Conservation (phyloP, 2,329 filamentous ascomycete species). For the Nakataea oryzae region DNA sequence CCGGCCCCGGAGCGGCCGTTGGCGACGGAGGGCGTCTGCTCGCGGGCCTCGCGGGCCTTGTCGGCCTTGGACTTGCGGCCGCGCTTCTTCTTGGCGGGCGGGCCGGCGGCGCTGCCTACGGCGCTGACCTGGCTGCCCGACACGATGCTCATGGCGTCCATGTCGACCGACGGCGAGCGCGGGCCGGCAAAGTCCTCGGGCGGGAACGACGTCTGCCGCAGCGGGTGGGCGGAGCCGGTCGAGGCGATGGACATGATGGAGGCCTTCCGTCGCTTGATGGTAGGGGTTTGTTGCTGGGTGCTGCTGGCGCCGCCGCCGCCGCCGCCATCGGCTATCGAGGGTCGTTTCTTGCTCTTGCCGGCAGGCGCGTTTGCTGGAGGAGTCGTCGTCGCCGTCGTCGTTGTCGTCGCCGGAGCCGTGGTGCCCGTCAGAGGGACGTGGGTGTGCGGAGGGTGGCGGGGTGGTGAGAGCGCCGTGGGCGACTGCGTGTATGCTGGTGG, state of each 20-base stretch:
- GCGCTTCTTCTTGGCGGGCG: slow-evolving; percentile 46
- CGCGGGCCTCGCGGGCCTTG: slow-evolving; percentile 34
- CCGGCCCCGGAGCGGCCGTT: slow-evolving; percentile 19
- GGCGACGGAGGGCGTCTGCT: slow-evolving; percentile 24
- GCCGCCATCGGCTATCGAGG: neutral
- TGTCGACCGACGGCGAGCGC: slow-evolving; percentile 57
- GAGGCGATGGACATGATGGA: slow-evolving; percentile 50
- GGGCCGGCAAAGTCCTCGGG: slow-evolving; percentile 43
- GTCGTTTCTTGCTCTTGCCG: slow-evolving; percentile 44
- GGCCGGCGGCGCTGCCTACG: slow-evolving; percentile 17
- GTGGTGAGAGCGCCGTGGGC: slow-evolving; percentile 43
- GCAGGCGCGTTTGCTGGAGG: neutral
- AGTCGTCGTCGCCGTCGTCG: slow-evolving; percentile 1
- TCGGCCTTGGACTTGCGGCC: slow-evolving; percentile 50
- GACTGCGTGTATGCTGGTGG: slow-evolving; percentile 28
- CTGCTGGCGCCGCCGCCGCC: slow-evolving; percentile 33
- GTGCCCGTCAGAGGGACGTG: slow-evolving; percentile 30
- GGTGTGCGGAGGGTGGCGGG: slow-evolving; percentile 37
- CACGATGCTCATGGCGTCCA: slow-evolving; percentile 48
- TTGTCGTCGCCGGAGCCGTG: neutral
- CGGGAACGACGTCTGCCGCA: slow-evolving; percentile 74
- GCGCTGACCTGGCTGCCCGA: slow-evolving; percentile 49
- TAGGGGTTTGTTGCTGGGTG: slow-evolving; percentile 30
- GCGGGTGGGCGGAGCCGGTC: slow-evolving; percentile 46
- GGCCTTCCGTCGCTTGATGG: slow-evolving; percentile 60